Percentiles rank a stretch among this genome's conserved stretches.
These are phyloP conservation scores for Centaurea solstitialis DNA, from an alignment of 129 eudicot genomes.

Conservation along the genomic window DNA sequence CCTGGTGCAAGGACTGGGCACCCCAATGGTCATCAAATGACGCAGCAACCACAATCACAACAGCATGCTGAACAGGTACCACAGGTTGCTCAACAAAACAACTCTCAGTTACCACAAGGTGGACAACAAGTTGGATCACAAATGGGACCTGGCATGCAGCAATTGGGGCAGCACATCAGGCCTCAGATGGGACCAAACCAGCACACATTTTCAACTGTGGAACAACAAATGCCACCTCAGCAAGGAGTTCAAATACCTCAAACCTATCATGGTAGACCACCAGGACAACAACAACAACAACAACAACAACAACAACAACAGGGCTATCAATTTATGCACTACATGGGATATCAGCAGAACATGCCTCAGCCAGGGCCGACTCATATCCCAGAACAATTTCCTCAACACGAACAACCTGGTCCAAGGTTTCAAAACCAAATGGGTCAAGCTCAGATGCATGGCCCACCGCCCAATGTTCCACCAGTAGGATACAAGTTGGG, in stretches of 20 bases:
- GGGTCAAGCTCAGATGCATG: constrained; percentile 55
- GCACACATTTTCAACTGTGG: constrained; percentile 24
- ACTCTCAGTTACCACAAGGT: constrained; percentile 22
- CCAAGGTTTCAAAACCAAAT: constrained; percentile 61
- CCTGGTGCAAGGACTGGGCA: constrained; percentile 44
- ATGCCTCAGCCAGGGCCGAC: constrained; percentile 59
- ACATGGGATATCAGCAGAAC: constrained; percentile 64
- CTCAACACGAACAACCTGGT: constrained; percentile 58
- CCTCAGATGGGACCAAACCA: constrained; percentile 46
- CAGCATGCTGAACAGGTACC: constrained; percentile 35
- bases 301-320: constrained; percentile 49
- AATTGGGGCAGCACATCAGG: constrained; percentile 44
- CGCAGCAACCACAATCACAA: constrained; percentile 28
- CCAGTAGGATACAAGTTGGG: constrained; percentile 54
- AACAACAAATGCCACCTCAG: constrained; percentile 48
- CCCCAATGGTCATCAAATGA: constrained; percentile 52
- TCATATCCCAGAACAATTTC: constrained; percentile 39
- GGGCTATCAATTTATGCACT: constrained; percentile 57
- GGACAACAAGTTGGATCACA: constrained; percentile 50
- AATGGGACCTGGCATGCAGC: constrained; percentile 36
- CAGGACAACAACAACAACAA: constrained; percentile 49
- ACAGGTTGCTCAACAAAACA: constrained; percentile 41
- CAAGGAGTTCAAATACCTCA: constrained; percentile 45
- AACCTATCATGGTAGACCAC: constrained; percentile 41
- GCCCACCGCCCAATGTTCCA: constrained; percentile 61